Evolutionary conservation across 768 basidiomycete genomes (phyloP).

Genomic region (Boletus edulis): DNA sequence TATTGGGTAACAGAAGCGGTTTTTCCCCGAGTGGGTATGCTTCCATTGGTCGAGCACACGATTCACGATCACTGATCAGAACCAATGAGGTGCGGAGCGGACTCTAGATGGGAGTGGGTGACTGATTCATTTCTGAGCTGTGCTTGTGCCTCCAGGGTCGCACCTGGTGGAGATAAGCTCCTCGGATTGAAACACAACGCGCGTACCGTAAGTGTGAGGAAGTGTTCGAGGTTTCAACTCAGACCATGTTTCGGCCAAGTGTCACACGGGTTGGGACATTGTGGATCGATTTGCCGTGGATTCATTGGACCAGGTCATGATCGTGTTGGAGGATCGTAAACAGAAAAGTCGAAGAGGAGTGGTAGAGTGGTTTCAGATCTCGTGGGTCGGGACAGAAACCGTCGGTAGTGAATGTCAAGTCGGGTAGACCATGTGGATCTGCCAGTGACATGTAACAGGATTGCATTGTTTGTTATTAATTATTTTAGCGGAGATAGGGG

Average conservation of each 20-base stretch:
- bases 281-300: not conserved
- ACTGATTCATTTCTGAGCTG: slow-evolving; percentile 4
- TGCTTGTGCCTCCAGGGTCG: slow-evolving; percentile 1
- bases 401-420: not conserved
- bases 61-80: slow-evolving; percentile 17
- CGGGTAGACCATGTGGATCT: too few species aligned
- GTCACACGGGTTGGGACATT: not conserved
- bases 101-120: not conserved
- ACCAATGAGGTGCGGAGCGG: slow-evolving; percentile 2
- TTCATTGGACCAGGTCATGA: not conserved
- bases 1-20: slow-evolving; percentile 1
- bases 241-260: slow-evolving; percentile 3
- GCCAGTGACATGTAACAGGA: too few species aligned
- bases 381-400: too few species aligned
- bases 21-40: not conserved
- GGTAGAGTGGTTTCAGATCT: too few species aligned
- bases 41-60: slow-evolving; percentile 1
- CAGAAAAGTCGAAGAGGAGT: slow-evolving; percentile 5
- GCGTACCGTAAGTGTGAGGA: slow-evolving; percentile 2
- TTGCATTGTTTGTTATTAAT: too few species aligned
- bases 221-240: slow-evolving; percentile 4
- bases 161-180: slow-evolving; percentile 2
- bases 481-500: not conserved
- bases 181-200: slow-evolving; percentile 15
- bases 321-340: slow-evolving; percentile 15